Percentiles rank a stretch among this genome's conserved stretches.
These are phyloP conservation scores for Rhipidocladum racemiflorum DNA, from an alignment of 176 grass and related monocot genomes.

Conservation along the genomic window DNA sequence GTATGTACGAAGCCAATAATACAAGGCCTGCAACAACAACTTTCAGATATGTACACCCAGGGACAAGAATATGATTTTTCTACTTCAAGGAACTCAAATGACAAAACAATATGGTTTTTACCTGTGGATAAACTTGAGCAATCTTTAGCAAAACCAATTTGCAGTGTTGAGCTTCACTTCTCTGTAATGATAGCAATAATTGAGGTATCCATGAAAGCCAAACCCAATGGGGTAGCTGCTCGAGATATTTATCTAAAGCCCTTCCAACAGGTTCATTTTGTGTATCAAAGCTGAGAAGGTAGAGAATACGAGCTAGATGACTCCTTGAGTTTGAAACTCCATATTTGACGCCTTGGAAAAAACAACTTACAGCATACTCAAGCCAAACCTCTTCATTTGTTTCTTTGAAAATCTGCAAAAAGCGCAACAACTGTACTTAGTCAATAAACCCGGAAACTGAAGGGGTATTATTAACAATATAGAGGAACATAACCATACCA, in stretches of 20 bases:
- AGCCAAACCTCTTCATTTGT: slow-evolving; percentile 87
- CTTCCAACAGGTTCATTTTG: slow-evolving; percentile 85
- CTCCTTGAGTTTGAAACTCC: slow-evolving; percentile 93
- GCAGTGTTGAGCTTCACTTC: slow-evolving; percentile 87
- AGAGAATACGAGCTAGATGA: slow-evolving; percentile 92
- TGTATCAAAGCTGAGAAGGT: slow-evolving; percentile 96
- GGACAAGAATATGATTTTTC: slow-evolving; percentile 17
- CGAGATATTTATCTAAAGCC: slow-evolving; percentile 95
- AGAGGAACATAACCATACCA: slow-evolving; percentile 53
- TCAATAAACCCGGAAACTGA: slow-evolving; percentile 7
- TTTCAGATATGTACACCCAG: slow-evolving; percentile 19
- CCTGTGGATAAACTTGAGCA: slow-evolving; percentile 98
- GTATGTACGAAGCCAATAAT: slow-evolving; percentile 98
- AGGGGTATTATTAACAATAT: slow-evolving; percentile 9
- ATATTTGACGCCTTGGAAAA: slow-evolving; percentile 95
- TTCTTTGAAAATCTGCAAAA: slow-evolving; percentile 86
- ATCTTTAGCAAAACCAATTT: slow-evolving; percentile 98
- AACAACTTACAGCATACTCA: slow-evolving; percentile 90
- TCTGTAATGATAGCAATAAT: slow-evolving; percentile 83
- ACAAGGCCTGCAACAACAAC: slow-evolving; percentile 67
- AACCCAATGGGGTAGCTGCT: slow-evolving; percentile 95
- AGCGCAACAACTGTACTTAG: background rate
- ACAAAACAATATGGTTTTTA: slow-evolving; percentile 21
- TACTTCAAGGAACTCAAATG: slow-evolving; percentile 23
- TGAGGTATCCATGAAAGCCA: slow-evolving; percentile 99